Base-by-base conservation (phyloP, 2,329 filamentous ascomycete species). In the Phialemoniopsis sp. region DNA sequence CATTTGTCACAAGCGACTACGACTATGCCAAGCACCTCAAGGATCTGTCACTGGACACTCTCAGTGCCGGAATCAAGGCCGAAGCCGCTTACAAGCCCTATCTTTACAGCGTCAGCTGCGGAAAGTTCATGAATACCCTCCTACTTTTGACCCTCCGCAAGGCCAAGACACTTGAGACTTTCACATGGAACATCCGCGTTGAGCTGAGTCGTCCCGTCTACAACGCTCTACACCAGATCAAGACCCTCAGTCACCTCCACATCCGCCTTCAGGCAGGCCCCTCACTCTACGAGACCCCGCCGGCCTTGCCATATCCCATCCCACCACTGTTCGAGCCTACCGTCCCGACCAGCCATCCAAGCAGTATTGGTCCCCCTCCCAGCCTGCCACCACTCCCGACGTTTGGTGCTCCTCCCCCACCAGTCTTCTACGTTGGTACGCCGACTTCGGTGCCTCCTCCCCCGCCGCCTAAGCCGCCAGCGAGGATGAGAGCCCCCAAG, bases 101-200 rank as follows among this genome's bases (percentile, higher is more conserved):
- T 46, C 61, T 73, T 8, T 75, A 74, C 49, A 72, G 61, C 40
- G 57, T 67, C 26, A 78, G 72, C 53, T 79, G 74, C 50, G 79
- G 78, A 37, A 82, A 80, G 59, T 80, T 83, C 41, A 67, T 84
- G 55, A 83, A 79, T 47, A 80, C 77, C 1, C 56, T 84, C 32
- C 56, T 84, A 6, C 66, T 73, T 21, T 51, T 81, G 51, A 72
- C 76, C 2, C 53, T 84, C 44, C 74, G 71, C 48, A 76, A 73
- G 47, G 70, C 78, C 19, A 66, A 58, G 32, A 60, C 66, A 1
- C 63, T 84, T 17, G 78, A 83, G 52, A 64, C 63, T 4, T 81
- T 83, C 50, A 66, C 73, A 46, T 84, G 80, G 80, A 80, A 83
- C 52, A 75, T 82, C 39, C 70, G 77, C 7, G 72, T 84, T 39